Evolutionary conservation across 148 eudicot species (phyloP).

Genomic region (Beta vulgaris): DNA sequence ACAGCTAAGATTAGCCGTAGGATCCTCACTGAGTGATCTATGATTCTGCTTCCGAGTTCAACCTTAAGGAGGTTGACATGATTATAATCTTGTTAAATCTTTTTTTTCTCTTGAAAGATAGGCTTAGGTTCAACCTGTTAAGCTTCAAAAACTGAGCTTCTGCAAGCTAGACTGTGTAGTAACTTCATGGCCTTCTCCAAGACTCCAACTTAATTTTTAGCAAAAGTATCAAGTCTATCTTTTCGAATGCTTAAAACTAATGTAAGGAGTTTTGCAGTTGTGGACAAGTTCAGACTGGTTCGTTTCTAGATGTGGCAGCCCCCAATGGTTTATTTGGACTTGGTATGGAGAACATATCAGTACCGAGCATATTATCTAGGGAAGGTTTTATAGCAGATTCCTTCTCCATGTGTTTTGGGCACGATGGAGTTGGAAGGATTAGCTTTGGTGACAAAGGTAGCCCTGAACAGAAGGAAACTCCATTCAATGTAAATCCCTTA

Average conservation of each 20-base stretch:
- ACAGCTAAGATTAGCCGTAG: not conserved
- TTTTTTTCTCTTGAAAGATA: too few species aligned
- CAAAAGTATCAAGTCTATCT: not conserved
- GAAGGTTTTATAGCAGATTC: constrained; percentile 79
- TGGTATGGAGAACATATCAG: constrained; percentile 86
- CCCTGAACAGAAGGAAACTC: constrained; percentile 66
- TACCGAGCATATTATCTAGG: constrained; percentile 74
- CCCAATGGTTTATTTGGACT: constrained; percentile 97
- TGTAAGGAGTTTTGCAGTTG: constrained; percentile 56
- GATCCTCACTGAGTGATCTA: not conserved
- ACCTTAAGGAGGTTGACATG: too few species aligned
- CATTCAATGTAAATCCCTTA: constrained; percentile 60
- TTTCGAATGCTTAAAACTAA: constrained; percentile 8
- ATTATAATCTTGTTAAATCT: too few species aligned
- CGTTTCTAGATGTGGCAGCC: constrained; percentile 87
- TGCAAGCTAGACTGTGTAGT: not conserved
- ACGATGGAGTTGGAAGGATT: constrained; percentile 85
- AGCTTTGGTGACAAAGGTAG: constrained; percentile 90
- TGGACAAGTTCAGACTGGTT: constrained; percentile 94
- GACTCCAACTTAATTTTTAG: not conserved
- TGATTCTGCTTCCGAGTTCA: not conserved
- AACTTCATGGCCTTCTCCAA: not conserved
- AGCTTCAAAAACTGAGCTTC: not conserved
- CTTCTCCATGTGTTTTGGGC: constrained; percentile 94
- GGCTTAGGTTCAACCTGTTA: not conserved